A percentile compares a stretch with the other conserved stretches of the same genome.
These are phyloP conservation scores for Clarireedia monteithiana DNA, from an alignment of 2,329 filamentous ascomycete species.

Conservation along the genomic window DNA sequence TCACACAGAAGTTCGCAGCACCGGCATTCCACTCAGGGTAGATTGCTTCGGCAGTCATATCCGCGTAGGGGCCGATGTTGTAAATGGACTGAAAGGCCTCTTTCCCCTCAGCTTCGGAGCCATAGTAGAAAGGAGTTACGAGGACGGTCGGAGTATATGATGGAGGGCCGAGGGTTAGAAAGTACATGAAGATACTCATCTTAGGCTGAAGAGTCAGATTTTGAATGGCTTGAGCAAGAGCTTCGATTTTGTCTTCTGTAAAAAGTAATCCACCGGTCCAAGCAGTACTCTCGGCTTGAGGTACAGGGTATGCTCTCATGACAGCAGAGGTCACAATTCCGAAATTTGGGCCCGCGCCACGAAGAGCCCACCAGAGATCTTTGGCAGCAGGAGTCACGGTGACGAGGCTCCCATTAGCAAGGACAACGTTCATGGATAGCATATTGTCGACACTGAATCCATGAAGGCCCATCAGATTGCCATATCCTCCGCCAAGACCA, in stretches of 20 bases:
- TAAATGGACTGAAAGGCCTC: background rate
- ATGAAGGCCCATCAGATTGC: background rate
- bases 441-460: constrained; percentile 7
- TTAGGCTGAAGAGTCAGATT: background rate
- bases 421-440: constrained; percentile 1
- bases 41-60: background rate
- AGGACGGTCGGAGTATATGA: constrained; percentile 16
- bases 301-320: constrained; percentile 7
- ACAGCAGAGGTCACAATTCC: constrained; percentile 4
- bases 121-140: background rate
- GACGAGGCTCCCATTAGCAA: background rate
- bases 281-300: background rate
- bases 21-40: background rate
- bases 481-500: constrained; percentile 6
- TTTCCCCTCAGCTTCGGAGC: background rate
- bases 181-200: constrained; percentile 7
- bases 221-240: background rate
- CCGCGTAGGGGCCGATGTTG: background rate
- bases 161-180: background rate
- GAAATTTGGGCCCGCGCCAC: constrained; percentile 10
- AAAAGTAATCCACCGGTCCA: background rate
- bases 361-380: constrained; percentile 8
- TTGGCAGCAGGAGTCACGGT: background rate
- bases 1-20: background rate
- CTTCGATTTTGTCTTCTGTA: background rate